Conservation (phyloP, 768 basidiomycete genomes). For the Tephrocybe sp. region DNA sequence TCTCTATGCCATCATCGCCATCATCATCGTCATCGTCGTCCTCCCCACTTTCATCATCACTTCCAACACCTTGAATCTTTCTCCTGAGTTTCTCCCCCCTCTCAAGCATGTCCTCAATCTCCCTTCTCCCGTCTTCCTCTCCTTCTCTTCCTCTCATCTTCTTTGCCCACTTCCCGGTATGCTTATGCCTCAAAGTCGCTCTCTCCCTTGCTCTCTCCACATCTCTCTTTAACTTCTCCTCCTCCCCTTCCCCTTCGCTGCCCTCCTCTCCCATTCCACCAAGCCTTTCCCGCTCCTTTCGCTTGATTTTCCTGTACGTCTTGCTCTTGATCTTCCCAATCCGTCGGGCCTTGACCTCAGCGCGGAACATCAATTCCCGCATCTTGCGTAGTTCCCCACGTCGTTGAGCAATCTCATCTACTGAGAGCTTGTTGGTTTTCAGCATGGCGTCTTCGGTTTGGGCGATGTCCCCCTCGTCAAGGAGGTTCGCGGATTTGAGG, state of each 20-base stretch:
- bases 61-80: slow-evolving; percentile 67
- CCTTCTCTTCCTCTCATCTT: slow-evolving; percentile 58
- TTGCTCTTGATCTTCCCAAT: slow-evolving; percentile 96
- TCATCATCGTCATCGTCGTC: slow-evolving; percentile 43
- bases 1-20: slow-evolving; percentile 37
- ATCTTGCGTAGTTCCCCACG: slow-evolving; percentile 81
- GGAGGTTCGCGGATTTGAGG: slow-evolving; percentile 76
- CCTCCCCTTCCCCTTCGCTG: slow-evolving; percentile 51
- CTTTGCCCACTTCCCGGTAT: slow-evolving; percentile 85
- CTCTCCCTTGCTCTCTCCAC: slow-evolving; percentile 81
- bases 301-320: slow-evolving; percentile 80
- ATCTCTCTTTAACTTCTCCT: slow-evolving; percentile 65
- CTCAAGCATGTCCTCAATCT: slow-evolving; percentile 84
- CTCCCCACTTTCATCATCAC: slow-evolving; percentile 49
- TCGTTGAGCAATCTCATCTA: slow-evolving; percentile 83
- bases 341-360: slow-evolving; percentile 86
- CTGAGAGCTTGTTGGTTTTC: slow-evolving; percentile 73
- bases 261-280: slow-evolving; percentile 45
- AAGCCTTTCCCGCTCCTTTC: slow-evolving; percentile 71
- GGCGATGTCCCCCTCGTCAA: slow-evolving; percentile 75
- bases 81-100: slow-evolving; percentile 75
- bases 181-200: slow-evolving; percentile 85
- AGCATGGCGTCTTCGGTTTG: slow-evolving; percentile 72
- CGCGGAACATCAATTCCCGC: slow-evolving; percentile 92
- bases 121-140: slow-evolving; percentile 56